Percentiles rank a stretch among this genome's conserved stretches.
phyloP scores from a whole-genome alignment of 2,329 filamentous ascomycete genomes.

The Aureobasidium leucospermi region DNA sequence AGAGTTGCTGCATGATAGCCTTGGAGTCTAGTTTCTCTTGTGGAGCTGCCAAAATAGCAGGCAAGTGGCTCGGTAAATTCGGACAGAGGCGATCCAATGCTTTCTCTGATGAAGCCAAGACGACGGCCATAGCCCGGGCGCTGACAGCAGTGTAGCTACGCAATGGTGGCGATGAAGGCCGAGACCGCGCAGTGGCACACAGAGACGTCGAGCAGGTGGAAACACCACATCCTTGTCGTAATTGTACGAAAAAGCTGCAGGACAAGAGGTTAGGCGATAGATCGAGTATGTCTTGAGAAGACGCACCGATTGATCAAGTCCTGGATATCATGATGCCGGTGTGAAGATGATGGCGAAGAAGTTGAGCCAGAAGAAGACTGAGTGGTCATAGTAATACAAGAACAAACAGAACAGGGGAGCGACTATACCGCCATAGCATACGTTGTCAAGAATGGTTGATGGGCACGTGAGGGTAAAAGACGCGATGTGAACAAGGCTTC shows the following conservation, averaged over 20 bases:
- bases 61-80: conserved; percentile 25
- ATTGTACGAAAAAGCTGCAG: conserved; percentile 63
- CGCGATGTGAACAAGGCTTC: conserved; percentile 1
- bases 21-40: conserved; percentile 40
- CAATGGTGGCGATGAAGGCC: conserved; percentile 58
- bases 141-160: conserved; percentile 72
- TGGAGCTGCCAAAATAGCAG: neutral
- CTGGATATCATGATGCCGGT: neutral
- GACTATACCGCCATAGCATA: neutral
- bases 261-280: neutral
- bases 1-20: conserved; percentile 52
- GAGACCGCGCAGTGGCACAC: conserved; percentile 69
- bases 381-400: conserved; percentile 2
- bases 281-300: neutral
- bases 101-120: conserved; percentile 68
- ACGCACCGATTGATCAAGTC: conserved; percentile 11
- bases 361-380: neutral
- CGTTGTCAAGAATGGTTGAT: neutral
- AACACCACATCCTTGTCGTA: conserved; percentile 68
- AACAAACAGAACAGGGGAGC: neutral
- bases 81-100: conserved; percentile 61
- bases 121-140: conserved; percentile 69
- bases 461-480: neutral
- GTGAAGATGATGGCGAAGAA: neutral
- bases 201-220: conserved; percentile 61